phyloP scores from a whole-genome alignment of 805 yeast genomes.

The Monosporozyma aerobia region DNA sequence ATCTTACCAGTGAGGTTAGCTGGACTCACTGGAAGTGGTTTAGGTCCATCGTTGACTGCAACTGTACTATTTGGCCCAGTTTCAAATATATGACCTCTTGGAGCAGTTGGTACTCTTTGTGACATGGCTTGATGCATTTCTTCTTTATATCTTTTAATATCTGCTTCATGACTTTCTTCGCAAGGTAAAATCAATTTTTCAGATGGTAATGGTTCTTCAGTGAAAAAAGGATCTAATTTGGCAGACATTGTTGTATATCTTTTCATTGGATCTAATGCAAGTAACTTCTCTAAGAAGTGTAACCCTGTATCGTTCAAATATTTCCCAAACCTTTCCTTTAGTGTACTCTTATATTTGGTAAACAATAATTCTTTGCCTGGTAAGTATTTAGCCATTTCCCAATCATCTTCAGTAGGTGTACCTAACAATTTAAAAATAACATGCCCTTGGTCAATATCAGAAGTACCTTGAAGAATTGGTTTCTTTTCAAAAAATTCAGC shows the following conservation, averaged over 20 bases:
- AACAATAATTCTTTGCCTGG: slow-evolving; percentile 40
- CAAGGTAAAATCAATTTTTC: slow-evolving; percentile 49
- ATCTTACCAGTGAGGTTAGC: background rate
- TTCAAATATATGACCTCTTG: slow-evolving; percentile 25
- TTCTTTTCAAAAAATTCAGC: slow-evolving; percentile 77
- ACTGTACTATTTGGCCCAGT: background rate
- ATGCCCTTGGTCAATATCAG: slow-evolving; percentile 84
- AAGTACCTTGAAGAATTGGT: slow-evolving; percentile 78
- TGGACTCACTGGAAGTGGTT: background rate
- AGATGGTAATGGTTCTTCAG: slow-evolving; percentile 57
- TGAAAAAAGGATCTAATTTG: slow-evolving; percentile 59
- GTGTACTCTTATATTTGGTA: slow-evolving; percentile 30
- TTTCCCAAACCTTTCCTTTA: slow-evolving; percentile 41
- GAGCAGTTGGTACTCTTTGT: slow-evolving; percentile 28
- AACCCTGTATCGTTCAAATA: slow-evolving; percentile 37
- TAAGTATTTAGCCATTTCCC: slow-evolving; percentile 53
- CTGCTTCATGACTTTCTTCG: slow-evolving; percentile 87
- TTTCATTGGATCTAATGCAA: slow-evolving; percentile 59
- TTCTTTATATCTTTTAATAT: slow-evolving; percentile 49
- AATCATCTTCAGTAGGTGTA: slow-evolving; percentile 50
- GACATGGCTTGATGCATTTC: slow-evolving; percentile 30
- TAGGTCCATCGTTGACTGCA: background rate
- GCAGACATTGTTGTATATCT: slow-evolving; percentile 79
- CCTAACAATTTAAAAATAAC: slow-evolving; percentile 76
- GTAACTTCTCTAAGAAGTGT: slow-evolving; percentile 48